Evolutionary conservation across 2,329 filamentous ascomycete genomes (phyloP).

Genomic region (Onygenales sp.): DNA sequence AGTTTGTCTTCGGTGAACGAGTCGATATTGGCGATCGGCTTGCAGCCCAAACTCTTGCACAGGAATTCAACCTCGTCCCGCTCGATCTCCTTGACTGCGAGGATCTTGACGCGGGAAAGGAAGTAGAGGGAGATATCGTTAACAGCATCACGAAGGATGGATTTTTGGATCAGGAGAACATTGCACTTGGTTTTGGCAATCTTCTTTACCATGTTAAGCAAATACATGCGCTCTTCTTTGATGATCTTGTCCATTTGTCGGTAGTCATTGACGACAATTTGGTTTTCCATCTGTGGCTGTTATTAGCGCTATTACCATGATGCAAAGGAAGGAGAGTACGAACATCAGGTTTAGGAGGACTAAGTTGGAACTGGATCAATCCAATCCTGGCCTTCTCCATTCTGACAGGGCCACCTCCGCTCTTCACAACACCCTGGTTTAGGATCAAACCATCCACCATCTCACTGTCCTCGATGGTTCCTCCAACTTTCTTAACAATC

Average conservation of each 20-base stretch:
- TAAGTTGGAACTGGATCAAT: constrained; percentile 96
- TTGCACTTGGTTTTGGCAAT: constrained; percentile 99
- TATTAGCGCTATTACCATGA: constrained; percentile 13
- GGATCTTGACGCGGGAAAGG: constrained; percentile 90
- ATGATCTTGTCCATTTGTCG: constrained; percentile 99
- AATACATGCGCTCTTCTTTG: constrained; percentile 96
- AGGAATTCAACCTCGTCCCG: constrained; percentile 98
- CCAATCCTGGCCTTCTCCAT: constrained; percentile 98
- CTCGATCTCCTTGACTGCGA: constrained; percentile 96
- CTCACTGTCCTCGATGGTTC: constrained; percentile 97
- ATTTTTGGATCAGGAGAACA: constrained; percentile 95
- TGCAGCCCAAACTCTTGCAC: constrained; percentile 98
- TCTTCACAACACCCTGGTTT: constrained; percentile 88
- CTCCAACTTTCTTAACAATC: constrained; percentile 94
- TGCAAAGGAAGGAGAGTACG: constrained; percentile 23
- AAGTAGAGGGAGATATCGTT: constrained; percentile 98
- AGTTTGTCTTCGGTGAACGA: constrained; percentile 99
- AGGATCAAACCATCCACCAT: constrained; percentile 91
- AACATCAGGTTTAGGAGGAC: constrained; percentile 93
- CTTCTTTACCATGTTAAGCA: constrained; percentile 99
- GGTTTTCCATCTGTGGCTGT: constrained; percentile 79
- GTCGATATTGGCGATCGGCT: constrained; percentile 96
- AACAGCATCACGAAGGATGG: constrained; percentile 91
- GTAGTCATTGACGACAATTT: constrained; percentile 98
- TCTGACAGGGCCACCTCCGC: constrained; percentile 75